These are phyloP conservation scores for Psilocybe tampanensis DNA, from an alignment of 768 basidiomycete genomes.

Conservation along the genomic window DNA sequence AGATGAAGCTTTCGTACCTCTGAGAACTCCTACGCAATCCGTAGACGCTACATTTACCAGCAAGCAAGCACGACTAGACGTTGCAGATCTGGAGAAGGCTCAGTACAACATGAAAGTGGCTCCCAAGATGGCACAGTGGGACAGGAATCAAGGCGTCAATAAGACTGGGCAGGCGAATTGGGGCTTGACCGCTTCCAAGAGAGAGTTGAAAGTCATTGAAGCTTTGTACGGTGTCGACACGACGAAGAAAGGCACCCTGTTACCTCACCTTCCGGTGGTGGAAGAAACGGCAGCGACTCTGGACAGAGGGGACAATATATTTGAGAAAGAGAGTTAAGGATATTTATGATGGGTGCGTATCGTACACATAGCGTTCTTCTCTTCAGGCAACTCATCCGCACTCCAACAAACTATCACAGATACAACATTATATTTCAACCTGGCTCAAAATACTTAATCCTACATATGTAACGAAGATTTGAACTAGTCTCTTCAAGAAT, in stretches of 20 bases:
- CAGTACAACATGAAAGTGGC: conserved; percentile 23
- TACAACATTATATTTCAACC: too few relatives aligned
- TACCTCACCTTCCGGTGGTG: conserved; percentile 51
- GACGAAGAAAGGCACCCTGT: conserved; percentile 17
- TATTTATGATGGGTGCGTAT: too few relatives aligned
- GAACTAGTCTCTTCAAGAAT: neutral
- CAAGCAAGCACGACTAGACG: neutral
- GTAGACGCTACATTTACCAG: neutral
- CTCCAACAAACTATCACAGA: too few relatives aligned
- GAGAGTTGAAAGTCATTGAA: conserved; percentile 48
- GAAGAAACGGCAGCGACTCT: conserved; percentile 34
- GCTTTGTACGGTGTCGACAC: conserved; percentile 55
- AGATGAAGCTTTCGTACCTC: conserved; percentile 58
- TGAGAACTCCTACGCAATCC: conserved; percentile 12
- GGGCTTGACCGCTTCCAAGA: conserved; percentile 27
- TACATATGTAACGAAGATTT: neutral
- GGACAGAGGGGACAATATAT: neutral
- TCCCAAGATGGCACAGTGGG: conserved; percentile 43
- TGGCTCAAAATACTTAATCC: neutral
- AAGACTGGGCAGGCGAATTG: conserved; percentile 19
- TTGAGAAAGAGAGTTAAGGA: neutral
- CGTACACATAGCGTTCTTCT: too few relatives aligned
- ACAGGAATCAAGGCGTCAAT: conserved; percentile 12
- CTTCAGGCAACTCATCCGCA: too few relatives aligned
- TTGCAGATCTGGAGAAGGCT: conserved; percentile 24